These are phyloP conservation scores for Elongisporangium prolatum DNA, from an alignment of 352 stramenopile genomes.

Conservation along the genomic window DNA sequence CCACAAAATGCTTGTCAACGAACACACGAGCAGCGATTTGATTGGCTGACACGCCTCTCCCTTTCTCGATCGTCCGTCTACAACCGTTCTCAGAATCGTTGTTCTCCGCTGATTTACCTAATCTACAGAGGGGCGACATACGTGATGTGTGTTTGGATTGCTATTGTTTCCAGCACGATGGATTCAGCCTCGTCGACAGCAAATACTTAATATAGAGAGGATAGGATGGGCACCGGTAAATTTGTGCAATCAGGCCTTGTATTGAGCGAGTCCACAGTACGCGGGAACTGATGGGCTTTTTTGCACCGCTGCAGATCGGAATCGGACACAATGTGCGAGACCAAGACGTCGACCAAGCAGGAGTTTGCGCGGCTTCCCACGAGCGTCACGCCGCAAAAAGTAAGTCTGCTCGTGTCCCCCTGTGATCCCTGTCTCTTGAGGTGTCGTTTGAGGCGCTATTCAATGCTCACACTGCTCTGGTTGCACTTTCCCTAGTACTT, in stretches of 20 bases:
- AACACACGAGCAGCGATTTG: neutral
- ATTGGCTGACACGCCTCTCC: neutral
- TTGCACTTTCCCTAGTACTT: conserved; percentile 34
- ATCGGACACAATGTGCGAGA: conserved; percentile 3
- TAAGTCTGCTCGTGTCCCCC: conserved; percentile 5
- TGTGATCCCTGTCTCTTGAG: neutral
- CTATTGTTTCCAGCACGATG: neutral
- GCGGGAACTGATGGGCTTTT: neutral
- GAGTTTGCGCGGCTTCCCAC: conserved; percentile 58
- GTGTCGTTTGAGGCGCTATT: neutral
- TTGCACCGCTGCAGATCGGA: neutral
- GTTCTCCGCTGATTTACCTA: neutral
- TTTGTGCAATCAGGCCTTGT: neutral
- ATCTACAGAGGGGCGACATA: neutral
- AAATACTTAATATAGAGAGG: neutral
- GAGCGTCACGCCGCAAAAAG: conserved; percentile 52
- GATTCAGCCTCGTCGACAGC: neutral
- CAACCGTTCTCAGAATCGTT: neutral
- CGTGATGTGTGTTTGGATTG: neutral
- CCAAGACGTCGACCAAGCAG: conserved; percentile 16
- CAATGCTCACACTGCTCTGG: neutral
- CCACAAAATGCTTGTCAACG: neutral
- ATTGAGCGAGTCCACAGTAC: neutral
- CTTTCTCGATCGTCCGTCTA: neutral
- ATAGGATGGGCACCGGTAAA: neutral